These are phyloP conservation scores for Allium fistulosum DNA, from an alignment of 106 monocot species.

Conservation along the genomic window DNA sequence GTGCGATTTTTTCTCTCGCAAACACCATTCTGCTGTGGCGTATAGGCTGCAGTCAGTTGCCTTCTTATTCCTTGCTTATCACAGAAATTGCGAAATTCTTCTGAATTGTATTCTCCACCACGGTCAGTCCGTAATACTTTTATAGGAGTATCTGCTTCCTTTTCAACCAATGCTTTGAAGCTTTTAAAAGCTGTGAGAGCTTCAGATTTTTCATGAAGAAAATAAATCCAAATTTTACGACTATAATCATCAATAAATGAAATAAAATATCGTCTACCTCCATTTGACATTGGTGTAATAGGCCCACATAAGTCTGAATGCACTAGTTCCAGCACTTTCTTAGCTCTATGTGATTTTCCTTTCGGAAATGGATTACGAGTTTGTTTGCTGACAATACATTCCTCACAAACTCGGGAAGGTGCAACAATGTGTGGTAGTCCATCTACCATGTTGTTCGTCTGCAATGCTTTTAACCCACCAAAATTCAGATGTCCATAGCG, in stretches of 20 bases:
- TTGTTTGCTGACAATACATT: constrained; percentile 17
- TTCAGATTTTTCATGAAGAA: constrained; percentile 6
- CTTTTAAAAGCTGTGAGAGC: constrained; percentile 10
- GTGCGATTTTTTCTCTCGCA: neutral
- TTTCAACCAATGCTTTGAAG: constrained; percentile 6
- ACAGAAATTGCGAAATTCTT: constrained; percentile 8
- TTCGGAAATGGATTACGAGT: constrained; percentile 11
- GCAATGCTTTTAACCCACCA: neutral
- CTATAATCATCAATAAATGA: constrained; percentile 17
- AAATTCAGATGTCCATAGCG: neutral
- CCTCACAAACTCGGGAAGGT: constrained; percentile 17
- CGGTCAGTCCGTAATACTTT: constrained; percentile 5
- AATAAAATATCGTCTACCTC: constrained; percentile 17
- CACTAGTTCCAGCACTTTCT: constrained; percentile 8
- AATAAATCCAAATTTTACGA: constrained; percentile 14
- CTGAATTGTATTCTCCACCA: constrained; percentile 6
- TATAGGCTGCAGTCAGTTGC: constrained; percentile 1
- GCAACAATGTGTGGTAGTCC: constrained; percentile 15
- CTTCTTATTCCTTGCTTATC: constrained; percentile 3
- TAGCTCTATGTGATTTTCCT: constrained; percentile 19
- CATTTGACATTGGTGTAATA: constrained; percentile 15
- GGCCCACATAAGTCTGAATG: constrained; percentile 16
- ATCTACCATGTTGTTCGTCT: constrained; percentile 10
- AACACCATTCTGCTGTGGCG: neutral
- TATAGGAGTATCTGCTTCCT: constrained; percentile 6